Conservation (phyloP, 1,284 basidiomycete species). For the Cryptococcus wingfieldii region DNA sequence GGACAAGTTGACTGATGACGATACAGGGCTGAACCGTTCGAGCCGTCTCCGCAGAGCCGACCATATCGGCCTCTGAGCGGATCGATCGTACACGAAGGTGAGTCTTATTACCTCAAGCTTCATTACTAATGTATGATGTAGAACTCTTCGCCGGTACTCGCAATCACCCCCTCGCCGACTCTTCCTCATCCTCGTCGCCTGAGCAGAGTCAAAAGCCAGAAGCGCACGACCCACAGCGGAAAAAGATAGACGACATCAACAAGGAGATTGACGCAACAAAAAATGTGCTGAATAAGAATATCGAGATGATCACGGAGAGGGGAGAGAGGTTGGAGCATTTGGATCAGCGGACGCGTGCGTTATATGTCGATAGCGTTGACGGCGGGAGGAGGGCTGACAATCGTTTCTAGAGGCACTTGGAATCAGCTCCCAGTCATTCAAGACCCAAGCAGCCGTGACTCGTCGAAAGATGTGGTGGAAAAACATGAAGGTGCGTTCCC, state of each 20-base stretch:
- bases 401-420: constrained; percentile 13
- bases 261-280: constrained; percentile 17
- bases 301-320: constrained; percentile 20
- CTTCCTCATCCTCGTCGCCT: too few relatives aligned
- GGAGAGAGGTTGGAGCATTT: constrained; percentile 25
- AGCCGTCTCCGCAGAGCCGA: too few relatives aligned
- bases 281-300: constrained; percentile 19
- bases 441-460: constrained; percentile 14
- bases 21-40: too few relatives aligned
- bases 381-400: neutral
- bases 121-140: too few relatives aligned
- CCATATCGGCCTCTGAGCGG: too few relatives aligned
- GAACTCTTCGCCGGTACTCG: too few relatives aligned
- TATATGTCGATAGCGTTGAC: neutral
- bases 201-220: too few relatives aligned
- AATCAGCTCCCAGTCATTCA: constrained; percentile 17
- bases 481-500: constrained; percentile 26
- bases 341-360: constrained; percentile 25
- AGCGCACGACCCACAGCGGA: neutral
- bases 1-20: too few relatives aligned
- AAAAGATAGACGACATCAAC: constrained; percentile 18
- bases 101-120: too few relatives aligned
- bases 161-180: too few relatives aligned
- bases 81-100: too few relatives aligned
- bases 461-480: constrained; percentile 34